These are phyloP conservation scores for Phytophthora pinifolia DNA, from an alignment of 352 stramenopile species.

Conservation along the genomic window DNA sequence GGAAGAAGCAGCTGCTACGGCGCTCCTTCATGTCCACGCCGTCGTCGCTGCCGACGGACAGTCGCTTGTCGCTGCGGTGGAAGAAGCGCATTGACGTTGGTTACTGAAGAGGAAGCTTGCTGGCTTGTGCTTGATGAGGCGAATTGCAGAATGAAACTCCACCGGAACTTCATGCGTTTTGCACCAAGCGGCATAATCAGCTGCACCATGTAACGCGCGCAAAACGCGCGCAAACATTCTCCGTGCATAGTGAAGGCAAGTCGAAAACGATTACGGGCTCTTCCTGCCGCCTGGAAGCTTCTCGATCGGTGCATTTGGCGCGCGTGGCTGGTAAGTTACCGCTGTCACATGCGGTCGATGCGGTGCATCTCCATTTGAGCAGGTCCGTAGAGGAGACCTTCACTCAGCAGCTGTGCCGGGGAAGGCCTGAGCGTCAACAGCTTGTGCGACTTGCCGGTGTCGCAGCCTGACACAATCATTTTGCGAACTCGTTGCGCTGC, in stretches of 20 bases:
- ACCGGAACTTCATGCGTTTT: no score
- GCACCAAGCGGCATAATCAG: neutral
- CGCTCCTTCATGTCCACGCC: constrained; percentile 27
- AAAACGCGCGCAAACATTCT: constrained; percentile 27
- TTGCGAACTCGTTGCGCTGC: no score
- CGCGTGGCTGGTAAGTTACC: neutral
- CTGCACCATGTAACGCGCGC: constrained; percentile 1
- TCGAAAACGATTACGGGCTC: constrained; percentile 9
- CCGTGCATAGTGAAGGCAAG: constrained; percentile 15
- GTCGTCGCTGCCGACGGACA: constrained; percentile 19
- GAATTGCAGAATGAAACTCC: constrained; percentile 25
- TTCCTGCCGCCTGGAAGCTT: no score
- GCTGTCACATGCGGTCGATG: constrained; percentile 1
- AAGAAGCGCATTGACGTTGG: constrained; percentile 35
- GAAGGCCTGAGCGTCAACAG: no score
- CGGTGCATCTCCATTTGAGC: constrained; percentile 6
- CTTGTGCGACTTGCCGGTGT: no score
- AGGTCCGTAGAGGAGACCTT: no score
- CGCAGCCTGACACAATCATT: no score
- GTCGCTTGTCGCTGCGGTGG: constrained; percentile 25
- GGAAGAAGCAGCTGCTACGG: constrained; percentile 30
- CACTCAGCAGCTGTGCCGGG: no score
- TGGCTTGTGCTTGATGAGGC: constrained; percentile 13
- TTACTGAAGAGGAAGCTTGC: neutral
- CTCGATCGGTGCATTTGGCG: neutral